Conservation (phyloP, 78 protist species). For the Parvularia atlantis region DNA sequence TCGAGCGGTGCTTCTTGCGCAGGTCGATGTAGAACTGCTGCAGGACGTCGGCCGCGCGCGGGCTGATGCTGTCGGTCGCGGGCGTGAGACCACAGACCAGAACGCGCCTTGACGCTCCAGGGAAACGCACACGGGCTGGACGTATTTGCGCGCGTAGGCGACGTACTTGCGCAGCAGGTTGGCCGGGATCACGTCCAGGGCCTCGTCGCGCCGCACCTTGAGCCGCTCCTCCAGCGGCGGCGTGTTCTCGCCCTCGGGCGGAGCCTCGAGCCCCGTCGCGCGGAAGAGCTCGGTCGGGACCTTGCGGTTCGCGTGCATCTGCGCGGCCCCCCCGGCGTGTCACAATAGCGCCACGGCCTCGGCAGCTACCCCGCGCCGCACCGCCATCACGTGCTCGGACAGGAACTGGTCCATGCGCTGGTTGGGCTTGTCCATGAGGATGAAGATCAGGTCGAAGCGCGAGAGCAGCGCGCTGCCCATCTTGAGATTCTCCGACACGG, state of each 20-base stretch:
- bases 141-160: slow-evolving; percentile 77
- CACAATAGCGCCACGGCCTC: too few relatives aligned
- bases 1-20: slow-evolving; percentile 20
- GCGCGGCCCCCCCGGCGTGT: too few relatives aligned
- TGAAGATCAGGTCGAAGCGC: slow-evolving; percentile 93
- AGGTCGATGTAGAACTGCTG: slow-evolving; percentile 69
- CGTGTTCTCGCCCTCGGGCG: too few relatives aligned
- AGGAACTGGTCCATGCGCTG: slow-evolving; percentile 44
- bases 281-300: too few relatives aligned
- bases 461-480: slow-evolving; percentile 77
- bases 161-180: slow-evolving; percentile 81
- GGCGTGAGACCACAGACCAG: neutral
- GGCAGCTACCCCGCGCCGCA: neutral
- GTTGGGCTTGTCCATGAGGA: slow-evolving; percentile 84
- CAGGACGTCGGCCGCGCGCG: slow-evolving; percentile 57
- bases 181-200: slow-evolving; percentile 57
- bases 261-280: too few relatives aligned
- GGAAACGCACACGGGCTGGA: slow-evolving; percentile 46
- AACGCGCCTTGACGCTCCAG: neutral
- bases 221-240: neutral
- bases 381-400: slow-evolving; percentile 79
- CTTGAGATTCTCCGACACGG: slow-evolving; percentile 87
- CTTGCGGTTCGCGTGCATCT: too few relatives aligned
- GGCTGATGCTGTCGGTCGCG: neutral
- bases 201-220: neutral